Evolutionary conservation across 2,329 filamentous ascomycete species (phyloP), one percentile per base, ranked within the genome.

Genomic region (Colletotrichum sp.): DNA sequence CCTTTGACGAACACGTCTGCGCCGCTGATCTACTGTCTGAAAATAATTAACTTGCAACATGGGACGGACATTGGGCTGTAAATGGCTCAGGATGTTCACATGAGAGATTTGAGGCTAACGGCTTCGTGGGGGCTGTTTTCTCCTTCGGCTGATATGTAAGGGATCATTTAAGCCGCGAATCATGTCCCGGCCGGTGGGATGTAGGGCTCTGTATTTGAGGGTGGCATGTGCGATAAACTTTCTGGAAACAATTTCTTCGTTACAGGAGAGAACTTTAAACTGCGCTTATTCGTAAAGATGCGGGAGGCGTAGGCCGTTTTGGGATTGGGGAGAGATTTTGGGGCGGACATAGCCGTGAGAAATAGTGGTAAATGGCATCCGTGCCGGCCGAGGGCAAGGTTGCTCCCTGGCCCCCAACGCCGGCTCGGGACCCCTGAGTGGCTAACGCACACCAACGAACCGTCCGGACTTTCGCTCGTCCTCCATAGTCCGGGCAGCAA

Each of bases 251-350:
- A 66, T 71, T 15, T 57, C 15, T 66, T 31, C 36, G 71, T 70
- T 57, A 66, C 68, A 66, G 57, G 62, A 71, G 51, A 62, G 58
- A 73, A 72, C 55, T 72, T 21, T 71, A 63, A 72, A 57, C 6
- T 47, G 51, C 31, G 31, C 24, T 59, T 31, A 16, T 13, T 33
- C 6, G n/a, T 24, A 18, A n/a, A 43, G 12, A 33, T 34, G 43
- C 24, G 34, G 68, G 11, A 65, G n/a, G 21, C 16, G 58, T 27
- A 62, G 27, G 31, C 29, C 21, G 24, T 34, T 33, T 59, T 68
- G 12, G 21, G 38, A 69, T 13, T 24, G 15, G 47, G 33, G 3
- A 51, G 27, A 59, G n/a, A 38, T 24, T 54, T 66, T 57, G 69
- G 13, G 58, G 34, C 66, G 66, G 61, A 43, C 31, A 31, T 29